These are phyloP conservation scores for Xerocomus potaroensis DNA, from an alignment of 768 basidiomycete genomes.

Conservation along the genomic window DNA sequence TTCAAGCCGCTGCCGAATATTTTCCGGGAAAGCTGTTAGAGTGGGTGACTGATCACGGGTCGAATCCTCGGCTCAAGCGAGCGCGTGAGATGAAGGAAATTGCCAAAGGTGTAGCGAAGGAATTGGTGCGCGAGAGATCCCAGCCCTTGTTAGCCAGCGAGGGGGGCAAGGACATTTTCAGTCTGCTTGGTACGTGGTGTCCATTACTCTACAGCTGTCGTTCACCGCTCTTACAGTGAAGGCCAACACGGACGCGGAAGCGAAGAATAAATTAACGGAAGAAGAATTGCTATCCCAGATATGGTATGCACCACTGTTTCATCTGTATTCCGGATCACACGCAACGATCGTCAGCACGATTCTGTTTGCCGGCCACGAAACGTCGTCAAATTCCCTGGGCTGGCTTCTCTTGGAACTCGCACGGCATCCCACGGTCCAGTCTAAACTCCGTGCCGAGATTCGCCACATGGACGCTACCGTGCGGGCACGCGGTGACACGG, in stretches of 20 bases:
- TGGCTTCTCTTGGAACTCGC: conserved; percentile 47
- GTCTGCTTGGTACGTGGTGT: conserved; percentile 36
- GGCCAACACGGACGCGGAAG: conserved; percentile 25
- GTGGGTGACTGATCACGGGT: conserved; percentile 29
- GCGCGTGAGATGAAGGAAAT: conserved; percentile 9
- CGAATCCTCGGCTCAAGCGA: conserved; percentile 16
- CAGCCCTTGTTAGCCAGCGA: conserved; percentile 9
- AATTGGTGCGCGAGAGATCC: conserved; percentile 18
- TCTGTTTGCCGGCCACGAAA: conserved; percentile 44
- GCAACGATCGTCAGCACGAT: conserved; percentile 37
- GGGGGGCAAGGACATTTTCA: conserved; percentile 18
- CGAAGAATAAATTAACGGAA: conserved; percentile 24
- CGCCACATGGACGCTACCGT: not conserved
- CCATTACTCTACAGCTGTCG: not conserved
- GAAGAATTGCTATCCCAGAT: conserved; percentile 6
- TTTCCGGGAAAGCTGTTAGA: conserved; percentile 24
- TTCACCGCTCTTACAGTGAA: conserved; percentile 17
- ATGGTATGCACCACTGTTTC: conserved; percentile 12
- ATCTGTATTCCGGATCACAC: no score
- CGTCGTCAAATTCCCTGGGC: conserved; percentile 48
- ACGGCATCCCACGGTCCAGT: conserved; percentile 53
- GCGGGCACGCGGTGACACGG: conserved; percentile 1
- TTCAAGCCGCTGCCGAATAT: conserved; percentile 10
- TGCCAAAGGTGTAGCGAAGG: conserved; percentile 9
- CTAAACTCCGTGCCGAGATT: conserved; percentile 44